phyloP scores from a whole-genome alignment of 1,139 yeast species.

The Kluyveromyces sp. region DNA sequence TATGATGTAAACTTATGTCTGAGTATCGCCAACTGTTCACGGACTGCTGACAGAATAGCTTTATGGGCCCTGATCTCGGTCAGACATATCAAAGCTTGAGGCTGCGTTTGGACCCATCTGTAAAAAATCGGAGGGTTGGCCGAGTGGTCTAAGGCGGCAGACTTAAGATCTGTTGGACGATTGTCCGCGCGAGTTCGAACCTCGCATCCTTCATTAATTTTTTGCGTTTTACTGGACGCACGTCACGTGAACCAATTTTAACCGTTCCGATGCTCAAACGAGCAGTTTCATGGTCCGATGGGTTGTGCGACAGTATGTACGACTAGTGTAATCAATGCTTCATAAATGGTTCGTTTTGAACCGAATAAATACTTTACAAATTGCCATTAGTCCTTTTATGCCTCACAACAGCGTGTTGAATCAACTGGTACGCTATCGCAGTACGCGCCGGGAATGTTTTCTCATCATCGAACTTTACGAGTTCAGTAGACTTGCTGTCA shows the following conservation, averaged over 20 bases:
- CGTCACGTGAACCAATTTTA: not conserved
- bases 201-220: constrained; percentile 69
- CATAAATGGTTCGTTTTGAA: too few relatives aligned
- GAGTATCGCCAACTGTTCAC: too few relatives aligned
- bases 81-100: not conserved
- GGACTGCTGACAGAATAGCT: too few relatives aligned
- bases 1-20: too few relatives aligned
- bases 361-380: too few relatives aligned
- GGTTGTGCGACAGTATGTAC: too few relatives aligned
- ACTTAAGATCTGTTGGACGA: constrained; percentile 33
- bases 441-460: constrained; percentile 41
- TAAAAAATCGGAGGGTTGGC: constrained; percentile 26
- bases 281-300: too few relatives aligned
- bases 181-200: constrained; percentile 83
- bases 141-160: constrained; percentile 34
- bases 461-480: constrained; percentile 25
- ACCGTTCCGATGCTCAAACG: too few relatives aligned
- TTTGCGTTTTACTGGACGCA: constrained; percentile 22
- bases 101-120: not conserved
- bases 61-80: not conserved
- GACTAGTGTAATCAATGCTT: too few relatives aligned
- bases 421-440: constrained; percentile 44
- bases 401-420: constrained; percentile 33
- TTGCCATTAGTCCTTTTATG: constrained; percentile 11
- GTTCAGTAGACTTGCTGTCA: constrained; percentile 19